phyloP scores from a whole-genome alignment of 805 yeast species.

The Ogataea corticis region DNA sequence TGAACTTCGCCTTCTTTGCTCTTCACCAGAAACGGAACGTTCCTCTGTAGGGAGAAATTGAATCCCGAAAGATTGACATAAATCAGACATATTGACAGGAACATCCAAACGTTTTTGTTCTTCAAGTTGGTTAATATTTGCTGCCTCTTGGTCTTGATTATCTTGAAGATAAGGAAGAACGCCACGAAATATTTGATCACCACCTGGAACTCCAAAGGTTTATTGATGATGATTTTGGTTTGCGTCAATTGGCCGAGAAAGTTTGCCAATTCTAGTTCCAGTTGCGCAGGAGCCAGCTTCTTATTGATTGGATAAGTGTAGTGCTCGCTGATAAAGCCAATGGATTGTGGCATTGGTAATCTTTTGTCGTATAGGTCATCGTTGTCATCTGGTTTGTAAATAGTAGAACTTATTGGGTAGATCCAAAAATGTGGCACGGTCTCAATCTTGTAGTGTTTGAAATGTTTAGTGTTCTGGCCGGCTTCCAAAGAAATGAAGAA shows the following conservation, averaged over 20 bases:
- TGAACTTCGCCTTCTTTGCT: conserved; percentile 47
- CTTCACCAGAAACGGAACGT: conserved; percentile 61
- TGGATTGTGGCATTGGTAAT: conserved; percentile 15
- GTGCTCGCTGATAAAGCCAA: conserved; percentile 27
- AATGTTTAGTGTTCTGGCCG: conserved; percentile 40
- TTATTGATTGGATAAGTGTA: conserved; percentile 25
- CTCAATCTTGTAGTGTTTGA: conserved; percentile 42
- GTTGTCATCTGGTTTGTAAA: conserved; percentile 35
- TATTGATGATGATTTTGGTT: conserved; percentile 42
- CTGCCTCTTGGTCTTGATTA: conserved; percentile 47
- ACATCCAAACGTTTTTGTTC: conserved; percentile 18
- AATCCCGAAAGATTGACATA: conserved; percentile 58
- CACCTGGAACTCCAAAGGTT: conserved; percentile 42
- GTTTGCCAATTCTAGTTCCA: conserved; percentile 50
- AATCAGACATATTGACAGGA: conserved; percentile 41
- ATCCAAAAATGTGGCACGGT: conserved; percentile 71
- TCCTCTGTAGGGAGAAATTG: conserved; percentile 60
- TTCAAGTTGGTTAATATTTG: conserved; percentile 30
- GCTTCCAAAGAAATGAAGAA: conserved; percentile 56
- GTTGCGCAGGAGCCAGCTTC: conserved; percentile 34
- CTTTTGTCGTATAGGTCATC: conserved; percentile 27
- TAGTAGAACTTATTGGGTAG: conserved; percentile 40
- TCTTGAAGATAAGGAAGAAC: conserved; percentile 45
- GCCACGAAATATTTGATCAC: conserved; percentile 47
- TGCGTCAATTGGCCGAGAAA: conserved; percentile 50